Conservation (phyloP, 2,329 filamentous ascomycete genomes). For the Dothidotthia symphoricarpi region DNA sequence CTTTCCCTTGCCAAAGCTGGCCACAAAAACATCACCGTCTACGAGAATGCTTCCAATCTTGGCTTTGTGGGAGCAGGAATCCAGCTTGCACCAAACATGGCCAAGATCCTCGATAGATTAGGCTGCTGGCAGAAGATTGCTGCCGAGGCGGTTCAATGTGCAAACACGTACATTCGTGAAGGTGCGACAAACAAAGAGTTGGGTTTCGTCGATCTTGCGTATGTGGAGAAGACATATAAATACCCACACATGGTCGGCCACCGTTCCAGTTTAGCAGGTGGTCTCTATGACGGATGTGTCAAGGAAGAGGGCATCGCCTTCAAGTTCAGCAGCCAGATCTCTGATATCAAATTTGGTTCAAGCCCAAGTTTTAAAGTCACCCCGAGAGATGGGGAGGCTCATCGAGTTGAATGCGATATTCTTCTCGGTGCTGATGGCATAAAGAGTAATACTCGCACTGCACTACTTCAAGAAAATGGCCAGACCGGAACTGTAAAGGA, state of each 20-base stretch:
- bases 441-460: slow-evolving; percentile 48
- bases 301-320: slow-evolving; percentile 63
- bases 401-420: slow-evolving; percentile 52
- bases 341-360: slow-evolving; percentile 56
- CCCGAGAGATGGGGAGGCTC: slow-evolving; percentile 56
- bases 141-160: slow-evolving; percentile 67
- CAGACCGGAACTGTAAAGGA: slow-evolving; percentile 60
- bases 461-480: slow-evolving; percentile 56
- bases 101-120: slow-evolving; percentile 68
- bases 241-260: slow-evolving; percentile 81
- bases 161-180: slow-evolving; percentile 71
- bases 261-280: slow-evolving; percentile 67
- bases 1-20: slow-evolving; percentile 73
- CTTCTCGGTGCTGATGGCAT: slow-evolving; percentile 51
- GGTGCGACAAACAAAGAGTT: slow-evolving; percentile 68
- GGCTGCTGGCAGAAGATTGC: slow-evolving; percentile 72
- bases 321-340: slow-evolving; percentile 61
- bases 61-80: slow-evolving; percentile 85
- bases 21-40: slow-evolving; percentile 71
- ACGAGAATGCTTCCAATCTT: slow-evolving; percentile 68
- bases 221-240: slow-evolving; percentile 66
- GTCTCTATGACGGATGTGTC: slow-evolving; percentile 69
- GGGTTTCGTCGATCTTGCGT: slow-evolving; percentile 65
- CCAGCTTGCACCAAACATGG: slow-evolving; percentile 80
- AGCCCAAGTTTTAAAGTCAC: slow-evolving; percentile 60